Evolutionary conservation across 2,329 filamentous ascomycete species (phyloP).

Genomic region (Plenodomus biglobosus): DNA sequence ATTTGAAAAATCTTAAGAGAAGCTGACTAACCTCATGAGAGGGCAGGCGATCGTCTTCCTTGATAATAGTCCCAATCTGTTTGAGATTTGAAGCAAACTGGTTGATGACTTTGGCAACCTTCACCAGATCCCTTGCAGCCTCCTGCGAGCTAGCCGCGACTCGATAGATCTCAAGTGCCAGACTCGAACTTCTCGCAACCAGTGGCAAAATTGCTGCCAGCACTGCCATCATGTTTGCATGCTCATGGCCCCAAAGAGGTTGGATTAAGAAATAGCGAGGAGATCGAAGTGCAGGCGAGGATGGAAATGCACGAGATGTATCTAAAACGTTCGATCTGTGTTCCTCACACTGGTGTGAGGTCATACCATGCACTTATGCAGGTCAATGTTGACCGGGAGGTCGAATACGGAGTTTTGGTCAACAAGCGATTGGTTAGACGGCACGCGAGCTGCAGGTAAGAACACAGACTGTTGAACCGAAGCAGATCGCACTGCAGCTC

Average conservation of each 20-base stretch:
- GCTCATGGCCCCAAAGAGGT: background rate
- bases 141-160: conserved; percentile 27
- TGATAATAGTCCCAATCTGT: conserved; percentile 43
- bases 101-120: conserved; percentile 39
- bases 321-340: conserved; percentile 22
- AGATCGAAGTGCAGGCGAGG: conserved; percentile 10
- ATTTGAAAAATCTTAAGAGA: background rate
- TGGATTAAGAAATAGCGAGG: conserved; percentile 5
- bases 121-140: conserved; percentile 30
- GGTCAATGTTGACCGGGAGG: conserved; percentile 29
- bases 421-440: conserved; percentile 21
- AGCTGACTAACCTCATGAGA: conserved; percentile 36
- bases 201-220: conserved; percentile 40
- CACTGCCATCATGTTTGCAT: conserved; percentile 32
- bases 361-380: conserved; percentile 29
- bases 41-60: conserved; percentile 42
- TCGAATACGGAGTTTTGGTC: conserved; percentile 19
- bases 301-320: conserved; percentile 8
- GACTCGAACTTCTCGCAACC: conserved; percentile 35
- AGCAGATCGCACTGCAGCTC: conserved; percentile 17
- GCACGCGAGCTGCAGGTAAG: conserved; percentile 11
- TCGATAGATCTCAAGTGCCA: conserved; percentile 40
- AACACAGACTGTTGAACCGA: conserved; percentile 17
- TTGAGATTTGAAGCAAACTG: conserved; percentile 42
- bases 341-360: conserved; percentile 23